Evolutionary conservation across 2,329 filamentous ascomycete genomes (phyloP).

Genomic region (Ophiocordyceps camponoti-saundersi): DNA sequence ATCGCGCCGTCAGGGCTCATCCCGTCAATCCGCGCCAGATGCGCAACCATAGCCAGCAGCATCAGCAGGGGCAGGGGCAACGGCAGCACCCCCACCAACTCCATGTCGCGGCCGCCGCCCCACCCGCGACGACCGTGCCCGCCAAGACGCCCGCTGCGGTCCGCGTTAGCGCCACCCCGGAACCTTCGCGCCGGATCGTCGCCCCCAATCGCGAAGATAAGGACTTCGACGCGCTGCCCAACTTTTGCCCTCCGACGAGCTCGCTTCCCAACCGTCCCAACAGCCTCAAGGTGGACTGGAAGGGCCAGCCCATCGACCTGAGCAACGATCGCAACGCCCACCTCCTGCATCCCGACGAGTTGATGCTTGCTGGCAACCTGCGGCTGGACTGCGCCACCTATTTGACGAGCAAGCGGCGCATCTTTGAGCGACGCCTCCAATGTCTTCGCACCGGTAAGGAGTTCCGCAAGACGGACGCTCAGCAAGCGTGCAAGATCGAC

Average conservation of each 20-base stretch:
- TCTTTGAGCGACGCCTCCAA: slow-evolving; percentile 63
- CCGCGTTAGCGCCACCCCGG: slow-evolving; percentile 28
- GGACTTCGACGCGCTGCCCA: slow-evolving; percentile 54
- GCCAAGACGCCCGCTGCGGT: slow-evolving; percentile 8
- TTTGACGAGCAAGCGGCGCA: slow-evolving; percentile 79
- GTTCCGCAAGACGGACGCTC: slow-evolving; percentile 88
- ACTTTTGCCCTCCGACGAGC: slow-evolving; percentile 54
- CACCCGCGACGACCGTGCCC: neutral
- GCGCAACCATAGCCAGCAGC: slow-evolving; percentile 9
- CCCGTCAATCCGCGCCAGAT: slow-evolving; percentile 17
- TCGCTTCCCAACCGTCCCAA: slow-evolving; percentile 51
- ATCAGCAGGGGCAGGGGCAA: slow-evolving; percentile 1
- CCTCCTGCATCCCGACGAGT: slow-evolving; percentile 63
- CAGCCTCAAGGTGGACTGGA: slow-evolving; percentile 74
- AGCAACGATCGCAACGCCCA: slow-evolving; percentile 51
- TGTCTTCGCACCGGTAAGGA: slow-evolving; percentile 55
- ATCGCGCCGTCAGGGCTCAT: slow-evolving; percentile 14
- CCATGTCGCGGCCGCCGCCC: neutral
- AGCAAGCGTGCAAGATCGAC: slow-evolving; percentile 95
- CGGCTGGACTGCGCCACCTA: slow-evolving; percentile 79
- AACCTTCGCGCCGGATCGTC: slow-evolving; percentile 31
- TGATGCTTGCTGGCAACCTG: slow-evolving; percentile 59
- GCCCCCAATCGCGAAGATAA: slow-evolving; percentile 65
- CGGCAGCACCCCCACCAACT: neutral
- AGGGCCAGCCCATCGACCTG: slow-evolving; percentile 63